Percentiles rank a stretch among this genome's conserved stretches.
Conservation (phyloP, 495 filamentous ascomycete genomes). For the Xeromyces bisporus region DNA sequence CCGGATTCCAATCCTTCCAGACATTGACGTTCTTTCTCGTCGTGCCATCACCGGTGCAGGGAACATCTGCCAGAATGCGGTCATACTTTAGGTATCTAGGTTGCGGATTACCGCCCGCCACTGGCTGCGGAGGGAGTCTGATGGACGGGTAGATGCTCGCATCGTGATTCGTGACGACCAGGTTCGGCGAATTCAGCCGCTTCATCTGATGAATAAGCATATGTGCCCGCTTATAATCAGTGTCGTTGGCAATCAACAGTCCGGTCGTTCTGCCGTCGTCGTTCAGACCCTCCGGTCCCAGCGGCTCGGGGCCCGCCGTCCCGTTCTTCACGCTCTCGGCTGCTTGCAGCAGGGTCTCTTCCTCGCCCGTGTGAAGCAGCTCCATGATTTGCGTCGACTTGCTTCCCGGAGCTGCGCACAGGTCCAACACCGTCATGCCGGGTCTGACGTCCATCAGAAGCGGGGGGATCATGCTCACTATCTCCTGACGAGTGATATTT, state of each 20-base stretch:
- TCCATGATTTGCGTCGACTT: slow-evolving; percentile 93
- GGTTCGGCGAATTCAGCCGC: slow-evolving; percentile 84
- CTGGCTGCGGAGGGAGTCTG: slow-evolving; percentile 41
- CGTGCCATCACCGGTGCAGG: slow-evolving; percentile 92
- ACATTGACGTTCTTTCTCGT: slow-evolving; percentile 76
- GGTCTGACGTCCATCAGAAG: slow-evolving; percentile 80
- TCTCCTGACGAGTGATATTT: slow-evolving; percentile 92
- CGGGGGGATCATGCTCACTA: slow-evolving; percentile 97
- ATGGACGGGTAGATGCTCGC: slow-evolving; percentile 90
- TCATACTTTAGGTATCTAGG: slow-evolving; percentile 88
- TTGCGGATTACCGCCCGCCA: slow-evolving; percentile 30
- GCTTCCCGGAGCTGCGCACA: slow-evolving; percentile 93
- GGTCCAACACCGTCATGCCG: slow-evolving; percentile 80
- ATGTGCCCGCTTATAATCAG: slow-evolving; percentile 85
- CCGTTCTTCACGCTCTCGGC: slow-evolving; percentile 33
- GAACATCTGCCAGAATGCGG: slow-evolving; percentile 88
- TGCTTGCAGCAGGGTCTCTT: slow-evolving; percentile 53
- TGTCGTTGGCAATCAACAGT: slow-evolving; percentile 85
- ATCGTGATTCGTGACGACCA: slow-evolving; percentile 96
- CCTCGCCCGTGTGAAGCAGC: slow-evolving; percentile 82
- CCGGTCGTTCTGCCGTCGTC: slow-evolving; percentile 82
- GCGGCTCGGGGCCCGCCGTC: slow-evolving; percentile 28
- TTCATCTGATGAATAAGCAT: slow-evolving; percentile 97
- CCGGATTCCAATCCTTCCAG: slow-evolving; percentile 87
- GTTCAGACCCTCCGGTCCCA: slow-evolving; percentile 34